Evolutionary conservation across 345 rosid species (phyloP).

Genomic region (Passiflora organensis): DNA sequence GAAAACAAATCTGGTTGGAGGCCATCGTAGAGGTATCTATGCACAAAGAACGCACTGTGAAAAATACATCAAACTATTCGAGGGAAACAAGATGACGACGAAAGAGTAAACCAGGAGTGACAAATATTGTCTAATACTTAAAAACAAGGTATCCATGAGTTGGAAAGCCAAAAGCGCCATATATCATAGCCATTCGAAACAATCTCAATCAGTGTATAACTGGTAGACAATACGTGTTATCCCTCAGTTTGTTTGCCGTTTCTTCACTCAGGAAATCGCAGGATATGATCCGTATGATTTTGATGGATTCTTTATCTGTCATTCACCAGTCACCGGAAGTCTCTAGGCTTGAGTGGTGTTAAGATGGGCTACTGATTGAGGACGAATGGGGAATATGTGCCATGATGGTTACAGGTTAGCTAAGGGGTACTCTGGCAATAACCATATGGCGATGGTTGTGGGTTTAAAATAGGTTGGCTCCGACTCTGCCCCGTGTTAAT

Average conservation of each 20-base stretch:
- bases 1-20: no score
- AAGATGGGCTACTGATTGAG: conserved; percentile 29
- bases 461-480: conserved; percentile 20
- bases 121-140: no score
- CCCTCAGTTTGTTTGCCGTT: conserved; percentile 14
- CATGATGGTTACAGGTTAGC: conserved; percentile 27
- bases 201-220: no score
- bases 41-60: no score
- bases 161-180: no score
- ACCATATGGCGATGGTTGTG: conserved; percentile 7
- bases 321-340: conserved; percentile 16
- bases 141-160: no score
- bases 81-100: no score
- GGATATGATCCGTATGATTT: conserved; percentile 9
- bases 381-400: conserved; percentile 17
- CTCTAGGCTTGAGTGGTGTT: conserved; percentile 14
- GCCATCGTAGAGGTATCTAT: no score
- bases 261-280: conserved; percentile 1
- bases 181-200: no score
- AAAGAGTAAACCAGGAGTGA: no score
- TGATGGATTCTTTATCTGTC: conserved; percentile 10
- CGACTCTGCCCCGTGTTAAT: conserved; percentile 16
- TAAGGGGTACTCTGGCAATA: conserved; percentile 15
- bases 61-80: no score
- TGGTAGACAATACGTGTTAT: not conserved